These are phyloP conservation scores for Halenospora varia DNA, from an alignment of 495 filamentous ascomycete species.

Conservation along the genomic window DNA sequence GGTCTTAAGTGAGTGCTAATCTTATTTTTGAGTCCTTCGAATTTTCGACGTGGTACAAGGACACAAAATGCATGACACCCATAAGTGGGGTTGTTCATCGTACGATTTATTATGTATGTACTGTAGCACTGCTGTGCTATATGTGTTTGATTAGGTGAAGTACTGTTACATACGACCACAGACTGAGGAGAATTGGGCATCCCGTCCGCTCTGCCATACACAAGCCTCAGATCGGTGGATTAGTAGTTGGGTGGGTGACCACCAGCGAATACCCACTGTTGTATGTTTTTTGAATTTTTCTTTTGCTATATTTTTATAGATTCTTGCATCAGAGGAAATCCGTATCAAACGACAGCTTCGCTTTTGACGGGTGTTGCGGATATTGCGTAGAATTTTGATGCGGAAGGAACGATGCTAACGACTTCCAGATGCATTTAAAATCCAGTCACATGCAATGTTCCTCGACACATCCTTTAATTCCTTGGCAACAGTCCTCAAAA, in stretches of 20 bases:
- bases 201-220: constrained; percentile 26
- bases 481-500: constrained; percentile 58
- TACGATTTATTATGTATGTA: too few species aligned
- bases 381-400: constrained; percentile 38
- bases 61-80: too few species aligned
- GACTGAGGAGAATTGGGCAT: constrained; percentile 23
- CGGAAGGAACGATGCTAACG: constrained; percentile 33
- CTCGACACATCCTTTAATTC: constrained; percentile 82
- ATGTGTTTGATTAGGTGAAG: background rate
- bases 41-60: too few species aligned
- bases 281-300: constrained; percentile 26
- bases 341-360: too few species aligned
- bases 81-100: too few species aligned
- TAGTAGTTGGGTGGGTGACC: constrained; percentile 26
- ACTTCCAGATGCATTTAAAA: constrained; percentile 63
- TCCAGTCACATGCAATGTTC: constrained; percentile 85
- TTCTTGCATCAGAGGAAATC: too few species aligned
- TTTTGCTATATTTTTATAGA: background rate
- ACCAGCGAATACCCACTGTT: constrained; percentile 27
- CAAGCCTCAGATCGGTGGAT: constrained; percentile 24
- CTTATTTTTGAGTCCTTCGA: background rate
- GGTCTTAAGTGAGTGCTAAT: constrained; percentile 51
- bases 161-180: constrained; percentile 22
- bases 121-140: background rate
- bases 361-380: too few species aligned